Evolutionary conservation across 768 basidiomycete genomes (phyloP), one percentile per base, ranked within the genome.

Genomic region (Termitomyces sp.): DNA sequence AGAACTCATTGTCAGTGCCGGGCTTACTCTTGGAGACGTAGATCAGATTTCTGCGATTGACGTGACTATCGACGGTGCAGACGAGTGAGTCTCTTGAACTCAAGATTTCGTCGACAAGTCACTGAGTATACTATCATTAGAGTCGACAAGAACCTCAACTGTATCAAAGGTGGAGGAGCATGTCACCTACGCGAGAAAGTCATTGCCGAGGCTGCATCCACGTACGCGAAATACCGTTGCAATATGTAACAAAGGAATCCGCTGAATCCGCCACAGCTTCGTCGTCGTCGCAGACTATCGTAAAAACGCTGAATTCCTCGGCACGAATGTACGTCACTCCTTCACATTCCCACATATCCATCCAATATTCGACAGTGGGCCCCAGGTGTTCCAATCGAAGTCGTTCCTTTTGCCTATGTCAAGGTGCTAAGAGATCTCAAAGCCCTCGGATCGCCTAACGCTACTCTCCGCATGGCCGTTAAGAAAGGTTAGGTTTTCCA

Each of bases 111-210:
- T n/a, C 35, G 36, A 14, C 11, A 30, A 24, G 24, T 38, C 18
- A n/a, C 18, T 40, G 7, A 36, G n/a, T 3, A 36, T 40, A 4
- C 22, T 20, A 9, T 20, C 18, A 1, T 32, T 67, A 96, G 94
- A 74, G 93, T 97, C 24, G 94, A 98, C 70, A 71, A 79, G 43
- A 71, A 83, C 41, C 77, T 99, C 52, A 95, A 98, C 72, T 90
- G 90, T 60, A 95, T 99, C 75, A 98, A 99, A 74, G 96, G 92
- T 7, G 96, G 96, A 56, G 96, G 96, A 2, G 96, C 94, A 1
- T 98, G 96, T 70, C 97, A 98, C 63, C 74, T 98, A 35, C 84
- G 95, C 30, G 97, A 99, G 74, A 99, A 99, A 71, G 94, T 99
- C 7, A 82, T 99, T 14, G 97, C 97, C 1, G 97, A 99, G 70